These are phyloP conservation scores for Salix brachista DNA, from an alignment of 345 rosid genomes.

Conservation along the genomic window DNA sequence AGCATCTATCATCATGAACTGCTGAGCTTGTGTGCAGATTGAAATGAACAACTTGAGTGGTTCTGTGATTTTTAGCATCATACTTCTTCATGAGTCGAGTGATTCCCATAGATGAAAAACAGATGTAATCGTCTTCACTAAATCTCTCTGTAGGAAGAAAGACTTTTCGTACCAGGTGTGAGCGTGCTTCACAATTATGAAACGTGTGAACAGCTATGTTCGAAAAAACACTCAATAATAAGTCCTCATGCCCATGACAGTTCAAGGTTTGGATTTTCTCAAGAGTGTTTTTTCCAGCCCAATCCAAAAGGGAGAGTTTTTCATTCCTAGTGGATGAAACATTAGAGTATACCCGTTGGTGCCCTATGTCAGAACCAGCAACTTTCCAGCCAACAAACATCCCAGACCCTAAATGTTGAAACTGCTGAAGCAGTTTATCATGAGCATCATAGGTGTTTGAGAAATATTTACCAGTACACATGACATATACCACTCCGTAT, in stretches of 20 bases:
- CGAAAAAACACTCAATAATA: conserved; percentile 48
- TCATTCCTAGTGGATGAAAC: conserved; percentile 24
- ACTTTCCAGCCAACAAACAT: conserved; percentile 65
- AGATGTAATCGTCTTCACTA: conserved; percentile 53
- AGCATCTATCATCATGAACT: conserved; percentile 52
- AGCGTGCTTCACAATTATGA: conserved; percentile 34
- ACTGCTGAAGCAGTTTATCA: conserved; percentile 43
- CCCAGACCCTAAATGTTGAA: conserved; percentile 58
- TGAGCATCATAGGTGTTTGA: conserved; percentile 34
- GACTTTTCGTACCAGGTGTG: conserved; percentile 42
- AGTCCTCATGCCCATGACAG: conserved; percentile 31
- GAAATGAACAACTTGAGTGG: conserved; percentile 50
- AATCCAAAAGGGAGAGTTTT: conserved; percentile 9
- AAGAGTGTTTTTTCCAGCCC: conserved; percentile 21
- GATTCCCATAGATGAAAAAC: conserved; percentile 81
- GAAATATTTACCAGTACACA: conserved; percentile 46
- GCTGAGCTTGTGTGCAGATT: conserved; percentile 41
- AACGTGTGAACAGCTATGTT: conserved; percentile 24
- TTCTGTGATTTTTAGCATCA: conserved; percentile 23
- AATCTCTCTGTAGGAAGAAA: conserved; percentile 60
- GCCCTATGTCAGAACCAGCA: conserved; percentile 64
- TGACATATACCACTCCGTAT: conserved; percentile 57
- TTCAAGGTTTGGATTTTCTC: conserved; percentile 26
- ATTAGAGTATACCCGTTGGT: conserved; percentile 35
- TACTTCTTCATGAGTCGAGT: conserved; percentile 62